Evolutionary conservation across 306 rosid species (phyloP), one percentile per base, ranked within the genome.

Genomic region (Dryas octopetala): DNA sequence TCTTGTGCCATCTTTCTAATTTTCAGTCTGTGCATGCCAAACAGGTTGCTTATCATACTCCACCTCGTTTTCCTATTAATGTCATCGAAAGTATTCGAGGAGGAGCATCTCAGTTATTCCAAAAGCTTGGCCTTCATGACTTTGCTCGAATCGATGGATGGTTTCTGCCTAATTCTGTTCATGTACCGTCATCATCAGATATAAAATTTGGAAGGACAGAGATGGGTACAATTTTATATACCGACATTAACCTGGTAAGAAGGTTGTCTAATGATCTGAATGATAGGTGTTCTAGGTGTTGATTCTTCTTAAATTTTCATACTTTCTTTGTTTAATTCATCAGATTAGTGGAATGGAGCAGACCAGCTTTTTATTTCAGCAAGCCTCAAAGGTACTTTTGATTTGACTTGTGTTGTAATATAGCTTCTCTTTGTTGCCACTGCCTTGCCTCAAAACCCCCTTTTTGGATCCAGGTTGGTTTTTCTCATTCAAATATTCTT

Each of bases 331-430:
- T 77, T 66, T 32, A 54, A 48, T 85, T 46, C 76, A 74, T 78
- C 91, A 94, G 98, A 90, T 94, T 80, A 94, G 98, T 63, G 98
- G 98, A 62, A 94, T 91, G 97, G 98, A 94, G 70, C 98, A 94
- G 81, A 94, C 98, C 74, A 94, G 98, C 81, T 91, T 94, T 86
- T 90, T 94, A 50, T 94, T 94, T 85, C 98, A 94, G 87, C 98
- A 94, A 83, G 95, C 98, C 62, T 91, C 98, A 38, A 94, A 94
- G 97, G 98, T 94, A 83, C 57, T 68, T 76, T 62, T 51, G 58
- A 51, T 68, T 58, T 54, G 66, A 55, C 58, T 44, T 62, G 53
- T 81, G 54, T 81, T 58, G 65, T 53, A 62, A n/a, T 47, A 16
- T 53, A 54, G 16, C 54, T 58, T 19, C 41, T 43, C 4, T 28